These are phyloP conservation scores for Marasmius sp. DNA, from an alignment of 1,284 basidiomycete genomes.

Conservation along the genomic window DNA sequence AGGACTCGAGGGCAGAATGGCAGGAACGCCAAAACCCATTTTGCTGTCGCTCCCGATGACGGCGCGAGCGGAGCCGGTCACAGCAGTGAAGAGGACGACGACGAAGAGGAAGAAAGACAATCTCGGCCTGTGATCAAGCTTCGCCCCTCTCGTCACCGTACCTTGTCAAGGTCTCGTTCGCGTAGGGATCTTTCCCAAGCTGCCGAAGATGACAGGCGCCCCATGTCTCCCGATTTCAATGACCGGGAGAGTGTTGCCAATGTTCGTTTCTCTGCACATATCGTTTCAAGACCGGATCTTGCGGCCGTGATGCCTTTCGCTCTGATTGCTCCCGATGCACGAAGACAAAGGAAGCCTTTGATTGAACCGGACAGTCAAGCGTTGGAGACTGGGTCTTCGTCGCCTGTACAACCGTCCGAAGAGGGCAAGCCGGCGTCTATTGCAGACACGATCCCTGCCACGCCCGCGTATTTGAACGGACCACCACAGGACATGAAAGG, in stretches of 20 bases:
- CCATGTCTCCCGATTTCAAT: conserved; percentile 49
- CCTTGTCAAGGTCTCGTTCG: conserved; percentile 67
- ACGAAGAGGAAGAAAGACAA: conserved; percentile 48
- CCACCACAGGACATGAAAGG: conserved; percentile 69
- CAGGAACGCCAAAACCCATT: conserved; percentile 32
- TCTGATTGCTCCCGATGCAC: conserved; percentile 68
- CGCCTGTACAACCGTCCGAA: conserved; percentile 38
- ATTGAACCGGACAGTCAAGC: conserved; percentile 20
- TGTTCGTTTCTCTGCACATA: conserved; percentile 71
- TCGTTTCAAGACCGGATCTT: conserved; percentile 58
- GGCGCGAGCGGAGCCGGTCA: conserved; percentile 23
- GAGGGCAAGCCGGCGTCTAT: conserved; percentile 37
- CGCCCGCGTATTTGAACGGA: conserved; percentile 41
- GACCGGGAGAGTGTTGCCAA: conserved; percentile 69
- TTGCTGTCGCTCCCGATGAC: conserved; percentile 23
- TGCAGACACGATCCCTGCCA: conserved; percentile 37
- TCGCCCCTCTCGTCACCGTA: conserved; percentile 46
- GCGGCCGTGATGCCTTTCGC: conserved; percentile 68
- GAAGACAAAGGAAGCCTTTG: conserved; percentile 34
- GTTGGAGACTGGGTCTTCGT: conserved; percentile 18
- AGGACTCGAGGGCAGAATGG: conserved; percentile 16
- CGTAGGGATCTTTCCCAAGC: conserved; percentile 61
- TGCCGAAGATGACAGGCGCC: conserved; percentile 53
- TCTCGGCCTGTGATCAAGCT: conserved; percentile 76
- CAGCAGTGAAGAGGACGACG: conserved; percentile 38